These are phyloP conservation scores for Calonectria henricotiae DNA, from an alignment of 2,329 filamentous ascomycete species.

Conservation along the genomic window DNA sequence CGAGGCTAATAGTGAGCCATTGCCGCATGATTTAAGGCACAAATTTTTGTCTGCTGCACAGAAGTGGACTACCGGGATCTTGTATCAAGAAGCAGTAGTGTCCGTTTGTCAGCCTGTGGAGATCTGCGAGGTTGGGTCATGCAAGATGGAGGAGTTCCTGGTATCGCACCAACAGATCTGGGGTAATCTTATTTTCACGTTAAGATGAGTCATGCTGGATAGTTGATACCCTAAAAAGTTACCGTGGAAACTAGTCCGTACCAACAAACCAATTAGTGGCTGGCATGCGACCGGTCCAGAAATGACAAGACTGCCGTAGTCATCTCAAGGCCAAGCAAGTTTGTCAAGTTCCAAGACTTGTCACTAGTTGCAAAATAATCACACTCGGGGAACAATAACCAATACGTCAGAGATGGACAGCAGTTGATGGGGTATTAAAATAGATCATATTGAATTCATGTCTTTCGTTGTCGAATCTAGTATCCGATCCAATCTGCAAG, in stretches of 20 bases:
- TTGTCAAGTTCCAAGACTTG: not conserved
- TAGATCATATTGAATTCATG: slow-evolving; percentile 46
- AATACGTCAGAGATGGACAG: not conserved
- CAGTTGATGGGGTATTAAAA: slow-evolving; percentile 40
- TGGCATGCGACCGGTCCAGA: too few relatives aligned
- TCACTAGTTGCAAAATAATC: not conserved
- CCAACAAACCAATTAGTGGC: too few relatives aligned
- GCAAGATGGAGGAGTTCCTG: not conserved
- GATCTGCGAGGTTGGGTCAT: not conserved
- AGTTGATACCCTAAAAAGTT: not conserved
- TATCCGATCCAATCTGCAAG: slow-evolving; percentile 51
- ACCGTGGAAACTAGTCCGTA: not conserved
- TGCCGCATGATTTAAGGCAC: not conserved
- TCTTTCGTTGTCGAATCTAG: slow-evolving; percentile 52
- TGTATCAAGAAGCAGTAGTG: not conserved
- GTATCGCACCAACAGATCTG: not conserved
- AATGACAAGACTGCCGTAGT: not conserved
- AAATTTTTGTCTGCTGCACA: not conserved
- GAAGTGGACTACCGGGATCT: not conserved
- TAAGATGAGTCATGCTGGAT: not conserved
- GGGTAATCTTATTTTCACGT: not conserved
- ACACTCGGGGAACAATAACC: not conserved
- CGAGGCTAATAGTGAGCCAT: not conserved
- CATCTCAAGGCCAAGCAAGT: too few relatives aligned
- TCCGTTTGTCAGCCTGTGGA: too few relatives aligned